These are phyloP conservation scores for Sclerotiophoma versabilis DNA, from an alignment of 2,329 filamentous ascomycete genomes.

Conservation along the genomic window DNA sequence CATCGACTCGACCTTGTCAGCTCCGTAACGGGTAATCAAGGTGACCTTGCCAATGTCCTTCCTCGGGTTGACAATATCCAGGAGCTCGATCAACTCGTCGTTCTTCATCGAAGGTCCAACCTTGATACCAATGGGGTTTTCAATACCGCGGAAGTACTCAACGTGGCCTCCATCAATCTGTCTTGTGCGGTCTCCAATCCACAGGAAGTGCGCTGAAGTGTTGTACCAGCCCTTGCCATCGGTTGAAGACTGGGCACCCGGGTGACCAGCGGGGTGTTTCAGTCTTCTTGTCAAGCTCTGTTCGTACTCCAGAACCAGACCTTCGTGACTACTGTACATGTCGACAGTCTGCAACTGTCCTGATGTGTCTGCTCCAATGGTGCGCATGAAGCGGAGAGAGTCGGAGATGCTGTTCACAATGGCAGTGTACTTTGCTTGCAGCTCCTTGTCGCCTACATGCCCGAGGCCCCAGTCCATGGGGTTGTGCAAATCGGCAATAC, in stretches of 20 bases:
- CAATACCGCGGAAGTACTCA: slow-evolving; percentile 95
- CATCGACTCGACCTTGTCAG: slow-evolving; percentile 74
- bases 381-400: slow-evolving; percentile 91
- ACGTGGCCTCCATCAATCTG: slow-evolving; percentile 94
- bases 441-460: slow-evolving; percentile 81
- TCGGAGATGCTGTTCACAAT: slow-evolving; percentile 90
- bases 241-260: slow-evolving; percentile 30
- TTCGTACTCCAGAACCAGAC: slow-evolving; percentile 92
- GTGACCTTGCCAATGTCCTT: slow-evolving; percentile 91
- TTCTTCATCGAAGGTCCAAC: slow-evolving; percentile 85
- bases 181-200: slow-evolving; percentile 96
- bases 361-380: slow-evolving; percentile 86
- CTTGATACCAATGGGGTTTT: slow-evolving; percentile 96
- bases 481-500: slow-evolving; percentile 91
- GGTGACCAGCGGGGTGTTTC: slow-evolving; percentile 65
- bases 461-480: slow-evolving; percentile 95
- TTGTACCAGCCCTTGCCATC: slow-evolving; percentile 78
- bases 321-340: slow-evolving; percentile 94
- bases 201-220: slow-evolving; percentile 95
- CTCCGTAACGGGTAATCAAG: slow-evolving; percentile 93
- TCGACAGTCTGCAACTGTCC: slow-evolving; percentile 90
- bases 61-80: slow-evolving; percentile 84
- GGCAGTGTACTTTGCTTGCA: slow-evolving; percentile 84
- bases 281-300: slow-evolving; percentile 81
- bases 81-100: slow-evolving; percentile 76